phyloP scores from a whole-genome alignment of 371 early-diverging fungal genomes.

The Syncephalastrum contaminatum region DNA sequence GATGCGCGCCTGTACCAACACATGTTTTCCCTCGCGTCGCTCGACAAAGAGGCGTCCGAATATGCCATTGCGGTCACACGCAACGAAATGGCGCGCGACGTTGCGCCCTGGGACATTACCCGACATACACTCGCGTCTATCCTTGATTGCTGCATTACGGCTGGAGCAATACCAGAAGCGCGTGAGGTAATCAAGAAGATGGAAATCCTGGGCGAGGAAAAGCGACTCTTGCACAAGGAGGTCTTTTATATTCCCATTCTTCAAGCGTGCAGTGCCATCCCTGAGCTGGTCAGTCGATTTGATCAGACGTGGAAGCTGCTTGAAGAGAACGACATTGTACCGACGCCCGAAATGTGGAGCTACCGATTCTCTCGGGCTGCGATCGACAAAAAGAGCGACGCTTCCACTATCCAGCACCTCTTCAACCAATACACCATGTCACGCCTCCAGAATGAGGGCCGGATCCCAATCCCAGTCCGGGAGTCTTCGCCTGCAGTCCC shows the following conservation, averaged over 20 bases:
- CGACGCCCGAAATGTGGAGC: too few species aligned
- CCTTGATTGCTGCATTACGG: constrained; percentile 42
- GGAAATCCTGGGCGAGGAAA: not conserved
- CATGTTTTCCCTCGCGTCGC: constrained; percentile 34
- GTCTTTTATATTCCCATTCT: constrained; percentile 4
- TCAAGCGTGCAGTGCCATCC: not conserved
- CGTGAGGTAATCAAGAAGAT: constrained; percentile 19
- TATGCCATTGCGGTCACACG: constrained; percentile 36
- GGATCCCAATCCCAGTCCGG: constrained; percentile 43
- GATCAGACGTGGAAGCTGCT: not conserved
- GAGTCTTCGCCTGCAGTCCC: constrained; percentile 30
- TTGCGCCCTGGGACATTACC: constrained; percentile 13
- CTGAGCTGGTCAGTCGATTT: not conserved
- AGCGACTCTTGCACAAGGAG: too few species aligned
- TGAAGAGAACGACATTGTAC: not conserved
- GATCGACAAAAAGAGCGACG: constrained; percentile 1
- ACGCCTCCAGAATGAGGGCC: constrained; percentile 35
- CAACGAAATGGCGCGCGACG: constrained; percentile 41
- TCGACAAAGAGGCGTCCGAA: constrained; percentile 31
- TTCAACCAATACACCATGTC: constrained; percentile 47
- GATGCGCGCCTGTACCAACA: constrained; percentile 36
- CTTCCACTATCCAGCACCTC: constrained; percentile 15
- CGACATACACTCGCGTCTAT: constrained; percentile 32
- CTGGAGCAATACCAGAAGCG: constrained; percentile 20
- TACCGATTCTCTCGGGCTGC: too few species aligned